Conservation (phyloP, 176 grass and related monocot genomes). For the Avena atlantica region DNA sequence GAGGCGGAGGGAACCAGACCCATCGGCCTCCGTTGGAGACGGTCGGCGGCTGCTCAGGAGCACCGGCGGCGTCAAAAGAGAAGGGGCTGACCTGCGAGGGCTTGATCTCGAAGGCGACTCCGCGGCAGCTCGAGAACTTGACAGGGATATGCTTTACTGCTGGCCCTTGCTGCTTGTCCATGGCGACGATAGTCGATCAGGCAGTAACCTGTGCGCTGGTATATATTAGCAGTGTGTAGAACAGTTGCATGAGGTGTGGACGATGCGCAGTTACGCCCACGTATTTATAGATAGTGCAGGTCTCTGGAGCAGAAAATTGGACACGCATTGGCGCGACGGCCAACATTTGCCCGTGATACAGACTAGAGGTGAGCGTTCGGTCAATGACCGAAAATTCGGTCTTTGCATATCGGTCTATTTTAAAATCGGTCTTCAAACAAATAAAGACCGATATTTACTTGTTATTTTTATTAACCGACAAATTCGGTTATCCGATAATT, state of each 20-base stretch:
- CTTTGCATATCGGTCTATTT: too few relatives aligned
- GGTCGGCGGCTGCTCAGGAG: not conserved
- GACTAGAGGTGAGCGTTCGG: too few relatives aligned
- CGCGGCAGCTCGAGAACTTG: conserved; percentile 66
- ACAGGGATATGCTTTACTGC: not conserved
- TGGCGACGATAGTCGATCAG: not conserved
- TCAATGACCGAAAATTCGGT: too few relatives aligned
- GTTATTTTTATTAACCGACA: too few relatives aligned
- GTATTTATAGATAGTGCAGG: not conserved
- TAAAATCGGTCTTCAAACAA: too few relatives aligned
- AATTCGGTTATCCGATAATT: too few relatives aligned
- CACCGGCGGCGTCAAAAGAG: not conserved
- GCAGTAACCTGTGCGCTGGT: not conserved
- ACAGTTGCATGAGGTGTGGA: too few relatives aligned
- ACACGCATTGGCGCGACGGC: too few relatives aligned
- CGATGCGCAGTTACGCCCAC: not conserved
- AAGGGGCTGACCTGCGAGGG: conserved; percentile 31
- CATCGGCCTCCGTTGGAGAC: conserved; percentile 36
- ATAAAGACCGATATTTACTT: too few relatives aligned
- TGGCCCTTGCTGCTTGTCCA: not conserved
- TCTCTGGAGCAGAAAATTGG: not conserved
- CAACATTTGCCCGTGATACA: too few relatives aligned
- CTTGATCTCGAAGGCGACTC: conserved; percentile 66
- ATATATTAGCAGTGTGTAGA: not conserved
- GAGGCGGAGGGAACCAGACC: conserved; percentile 39